Percentiles rank a stretch among this genome's conserved stretches.
Evolutionary conservation across 2,329 filamentous ascomycete species (phyloP).

Genomic region (Aspergillus fumigatus): DNA sequence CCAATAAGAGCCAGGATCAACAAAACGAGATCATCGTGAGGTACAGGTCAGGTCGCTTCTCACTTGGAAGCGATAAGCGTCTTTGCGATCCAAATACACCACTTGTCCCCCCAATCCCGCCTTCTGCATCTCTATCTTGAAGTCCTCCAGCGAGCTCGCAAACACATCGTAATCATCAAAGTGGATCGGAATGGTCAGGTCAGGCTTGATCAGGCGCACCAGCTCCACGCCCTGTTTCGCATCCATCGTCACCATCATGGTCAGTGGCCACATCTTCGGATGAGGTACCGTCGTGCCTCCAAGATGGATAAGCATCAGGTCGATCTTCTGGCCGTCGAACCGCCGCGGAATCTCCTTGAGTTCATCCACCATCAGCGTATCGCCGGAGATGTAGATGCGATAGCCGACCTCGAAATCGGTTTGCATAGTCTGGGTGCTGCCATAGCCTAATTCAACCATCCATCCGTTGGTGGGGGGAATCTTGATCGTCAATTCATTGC

Average conservation of each 20-base stretch:
- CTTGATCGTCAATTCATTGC: conserved; percentile 14
- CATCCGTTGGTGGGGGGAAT: conserved; percentile 64
- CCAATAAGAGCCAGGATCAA: neutral
- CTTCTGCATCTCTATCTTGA: conserved; percentile 52
- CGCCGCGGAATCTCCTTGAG: conserved; percentile 56
- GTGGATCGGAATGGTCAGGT: conserved; percentile 61
- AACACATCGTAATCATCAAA: conserved; percentile 64
- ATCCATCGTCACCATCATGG: conserved; percentile 70
- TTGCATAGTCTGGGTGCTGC: conserved; percentile 10
- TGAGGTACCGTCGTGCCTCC: conserved; percentile 63
- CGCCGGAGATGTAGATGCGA: conserved; percentile 62
- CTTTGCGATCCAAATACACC: conserved; percentile 57
- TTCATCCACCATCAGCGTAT: conserved; percentile 60
- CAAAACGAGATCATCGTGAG: neutral
- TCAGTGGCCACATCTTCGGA: conserved; percentile 54
- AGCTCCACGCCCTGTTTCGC: conserved; percentile 58
- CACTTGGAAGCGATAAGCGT: conserved; percentile 54
- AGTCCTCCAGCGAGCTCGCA: conserved; percentile 55
- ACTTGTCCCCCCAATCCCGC: conserved; percentile 51
- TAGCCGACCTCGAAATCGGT: conserved; percentile 46
- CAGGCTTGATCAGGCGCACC: conserved; percentile 56
- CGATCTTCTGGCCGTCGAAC: conserved; percentile 52
- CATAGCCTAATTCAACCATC: conserved; percentile 59
- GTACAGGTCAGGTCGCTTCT: conserved; percentile 2
- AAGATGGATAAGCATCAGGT: conserved; percentile 63